Evolutionary conservation across 768 basidiomycete species (phyloP).

Genomic region (Candolleomyces aberdarensis): DNA sequence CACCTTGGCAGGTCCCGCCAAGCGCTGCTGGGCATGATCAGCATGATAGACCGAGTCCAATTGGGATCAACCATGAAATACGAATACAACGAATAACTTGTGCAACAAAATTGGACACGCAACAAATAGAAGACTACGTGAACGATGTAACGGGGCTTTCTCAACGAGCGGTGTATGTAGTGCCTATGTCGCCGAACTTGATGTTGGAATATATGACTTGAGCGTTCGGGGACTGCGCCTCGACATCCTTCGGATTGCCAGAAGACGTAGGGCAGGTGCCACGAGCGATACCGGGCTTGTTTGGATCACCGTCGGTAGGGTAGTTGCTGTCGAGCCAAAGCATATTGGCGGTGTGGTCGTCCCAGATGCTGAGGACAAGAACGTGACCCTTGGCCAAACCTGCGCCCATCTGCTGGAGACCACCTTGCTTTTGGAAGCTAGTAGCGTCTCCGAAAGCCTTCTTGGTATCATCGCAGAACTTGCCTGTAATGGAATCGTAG

Average conservation of each 20-base stretch:
- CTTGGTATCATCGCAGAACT: slow-evolving; percentile 47
- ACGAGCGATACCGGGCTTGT: slow-evolving; percentile 39
- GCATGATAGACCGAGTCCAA: no score
- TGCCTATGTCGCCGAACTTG: slow-evolving; percentile 44
- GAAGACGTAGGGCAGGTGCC: slow-evolving; percentile 43
- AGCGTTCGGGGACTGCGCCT: slow-evolving; percentile 31
- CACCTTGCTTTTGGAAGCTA: slow-evolving; percentile 41
- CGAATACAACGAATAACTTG: no score
- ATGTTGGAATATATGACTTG: slow-evolving; percentile 49
- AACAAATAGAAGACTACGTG: no score
- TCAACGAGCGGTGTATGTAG: slow-evolving; percentile 25
- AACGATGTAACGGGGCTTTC: no score
- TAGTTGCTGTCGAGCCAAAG: slow-evolving; percentile 50
- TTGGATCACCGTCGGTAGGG: slow-evolving; percentile 28
- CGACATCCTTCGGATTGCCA: slow-evolving; percentile 40
- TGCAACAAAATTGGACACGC: no score
- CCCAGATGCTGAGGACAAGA: slow-evolving; percentile 46
- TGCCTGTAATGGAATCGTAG: slow-evolving; percentile 43
- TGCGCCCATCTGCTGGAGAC: slow-evolving; percentile 32
- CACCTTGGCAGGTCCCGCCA: no score
- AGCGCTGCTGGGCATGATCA: no score
- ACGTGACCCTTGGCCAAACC: slow-evolving; percentile 46
- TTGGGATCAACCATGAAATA: no score
- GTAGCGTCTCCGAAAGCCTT: slow-evolving; percentile 43
- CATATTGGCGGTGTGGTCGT: slow-evolving; percentile 48